Percentiles rank a stretch among this genome's conserved stretches.
phyloP scores from a whole-genome alignment of 371 early-diverging fungal species.

The Apophysomyces variabilis region DNA sequence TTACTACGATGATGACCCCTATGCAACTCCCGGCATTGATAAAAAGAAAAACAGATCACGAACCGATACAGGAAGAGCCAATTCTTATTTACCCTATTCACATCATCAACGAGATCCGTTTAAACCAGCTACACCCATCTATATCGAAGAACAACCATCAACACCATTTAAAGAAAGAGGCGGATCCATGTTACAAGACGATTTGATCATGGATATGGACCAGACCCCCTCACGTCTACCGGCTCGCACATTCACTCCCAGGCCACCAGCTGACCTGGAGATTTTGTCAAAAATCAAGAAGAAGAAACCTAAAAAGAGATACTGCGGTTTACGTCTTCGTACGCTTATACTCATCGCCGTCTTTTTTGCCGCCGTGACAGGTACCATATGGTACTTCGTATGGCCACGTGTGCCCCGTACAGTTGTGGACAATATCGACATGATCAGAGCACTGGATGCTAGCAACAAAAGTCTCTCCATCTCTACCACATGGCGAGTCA shows the following conservation, averaged over 20 bases:
- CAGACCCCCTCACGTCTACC: constrained; percentile 2
- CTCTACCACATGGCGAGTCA: constrained; percentile 29
- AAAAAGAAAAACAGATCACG: constrained; percentile 12
- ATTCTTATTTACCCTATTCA: constrained; percentile 53
- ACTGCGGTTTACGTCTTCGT: constrained; percentile 21
- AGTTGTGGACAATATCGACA: not conserved
- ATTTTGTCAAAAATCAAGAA: constrained; percentile 18
- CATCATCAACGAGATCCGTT: constrained; percentile 44
- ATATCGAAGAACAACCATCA: constrained; percentile 38
- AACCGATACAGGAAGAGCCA: constrained; percentile 28
- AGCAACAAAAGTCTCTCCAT: constrained; percentile 3
- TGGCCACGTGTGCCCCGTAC: constrained; percentile 38
- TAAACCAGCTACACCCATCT: constrained; percentile 35
- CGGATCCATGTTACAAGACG: constrained; percentile 34
- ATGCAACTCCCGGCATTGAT: constrained; percentile 23
- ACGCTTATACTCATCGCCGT: constrained; percentile 10
- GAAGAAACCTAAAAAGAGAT: constrained; percentile 14
- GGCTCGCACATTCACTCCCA: not conserved
- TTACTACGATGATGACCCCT: constrained; percentile 41
- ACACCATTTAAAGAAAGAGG: constrained; percentile 17
- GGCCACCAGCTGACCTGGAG: not conserved
- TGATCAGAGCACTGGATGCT: not conserved
- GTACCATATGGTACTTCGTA: constrained; percentile 39
- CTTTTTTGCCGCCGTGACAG: constrained; percentile 15
- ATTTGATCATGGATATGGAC: constrained; percentile 11